Evolutionary conservation across 2,329 filamentous ascomycete genomes (phyloP).

Genomic region (Chrysosphaeria jannelii): DNA sequence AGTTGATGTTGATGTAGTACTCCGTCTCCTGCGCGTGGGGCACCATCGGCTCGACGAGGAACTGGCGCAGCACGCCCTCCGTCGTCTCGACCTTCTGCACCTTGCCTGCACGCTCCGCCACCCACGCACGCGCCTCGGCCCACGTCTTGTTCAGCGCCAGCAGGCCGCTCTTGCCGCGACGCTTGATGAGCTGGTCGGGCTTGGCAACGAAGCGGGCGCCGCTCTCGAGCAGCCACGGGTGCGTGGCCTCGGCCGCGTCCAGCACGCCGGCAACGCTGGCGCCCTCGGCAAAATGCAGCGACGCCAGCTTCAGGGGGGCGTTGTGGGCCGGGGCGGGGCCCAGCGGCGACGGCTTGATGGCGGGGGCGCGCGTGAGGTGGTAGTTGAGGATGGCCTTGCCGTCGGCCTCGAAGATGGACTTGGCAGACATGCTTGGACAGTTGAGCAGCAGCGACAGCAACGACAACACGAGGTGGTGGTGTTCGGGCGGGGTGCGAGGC

Average conservation of each 20-base stretch:
- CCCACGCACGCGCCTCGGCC: slow-evolving; percentile 79
- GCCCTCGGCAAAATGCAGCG: slow-evolving; percentile 78
- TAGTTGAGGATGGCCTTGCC: slow-evolving; percentile 99
- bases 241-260: slow-evolving; percentile 83
- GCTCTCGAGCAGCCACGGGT: slow-evolving; percentile 69
- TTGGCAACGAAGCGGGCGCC: slow-evolving; percentile 91
- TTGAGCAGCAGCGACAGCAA: too few species aligned
- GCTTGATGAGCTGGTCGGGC: slow-evolving; percentile 99
- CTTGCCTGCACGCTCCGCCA: slow-evolving; percentile 78
- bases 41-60: slow-evolving; percentile 95
- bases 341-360: slow-evolving; percentile 94
- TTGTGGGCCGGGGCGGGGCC: slow-evolving; percentile 68
- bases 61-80: slow-evolving; percentile 67
- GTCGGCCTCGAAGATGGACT: slow-evolving; percentile 95
- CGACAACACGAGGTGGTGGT: too few species aligned
- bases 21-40: slow-evolving; percentile 86
- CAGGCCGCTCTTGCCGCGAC: slow-evolving; percentile 94
- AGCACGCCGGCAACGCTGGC: slow-evolving; percentile 57
- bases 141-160: slow-evolving; percentile 92
- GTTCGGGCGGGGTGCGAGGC: too few species aligned
- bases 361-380: slow-evolving; percentile 87
- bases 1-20: slow-evolving; percentile 99
- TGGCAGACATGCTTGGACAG: slow-evolving; percentile 67
- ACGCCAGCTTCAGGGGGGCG: slow-evolving; percentile 65
- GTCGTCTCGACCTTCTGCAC: slow-evolving; percentile 77